phyloP scores from a whole-genome alignment of 2,329 filamentous ascomycete species.

The Podosphaera fusca region DNA sequence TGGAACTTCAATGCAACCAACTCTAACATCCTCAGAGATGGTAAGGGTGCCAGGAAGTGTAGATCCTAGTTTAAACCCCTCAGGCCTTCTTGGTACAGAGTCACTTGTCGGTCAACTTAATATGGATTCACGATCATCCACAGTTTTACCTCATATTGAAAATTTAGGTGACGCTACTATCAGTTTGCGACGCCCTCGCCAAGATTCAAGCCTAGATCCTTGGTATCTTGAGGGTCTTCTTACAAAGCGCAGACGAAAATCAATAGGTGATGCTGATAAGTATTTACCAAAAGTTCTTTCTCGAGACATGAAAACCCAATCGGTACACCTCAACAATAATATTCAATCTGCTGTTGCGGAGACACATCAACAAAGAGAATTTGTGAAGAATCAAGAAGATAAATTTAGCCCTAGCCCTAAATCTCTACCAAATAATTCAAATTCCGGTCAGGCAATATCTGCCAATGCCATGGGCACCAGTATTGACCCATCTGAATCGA shows the following conservation, averaged over 20 bases:
- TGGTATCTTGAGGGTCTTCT: conserved; percentile 12
- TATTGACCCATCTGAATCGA: neutral
- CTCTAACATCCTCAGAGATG: neutral
- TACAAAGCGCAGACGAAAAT: conserved; percentile 26
- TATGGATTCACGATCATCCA: conserved; percentile 8
- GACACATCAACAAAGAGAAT: conserved; percentile 29
- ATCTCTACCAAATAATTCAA: conserved; percentile 18
- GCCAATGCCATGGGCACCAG: too few relatives aligned
- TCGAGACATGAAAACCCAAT: conserved; percentile 30
- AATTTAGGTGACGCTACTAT: conserved; percentile 3
- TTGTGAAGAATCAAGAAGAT: conserved; percentile 26
- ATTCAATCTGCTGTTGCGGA: conserved; percentile 40
- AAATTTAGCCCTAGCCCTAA: conserved; percentile 29
- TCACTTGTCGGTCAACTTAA: conserved; percentile 15
- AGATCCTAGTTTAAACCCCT: conserved; percentile 6
- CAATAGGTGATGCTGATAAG: conserved; percentile 32
- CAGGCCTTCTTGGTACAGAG: conserved; percentile 15
- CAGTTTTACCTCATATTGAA: conserved; percentile 2
- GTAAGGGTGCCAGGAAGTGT: conserved; percentile 3
- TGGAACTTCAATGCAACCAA: conserved; percentile 2
- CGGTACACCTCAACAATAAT: conserved; percentile 37
- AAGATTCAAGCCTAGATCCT: conserved; percentile 8
- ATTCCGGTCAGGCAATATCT: conserved; percentile 5
- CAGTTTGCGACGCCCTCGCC: conserved; percentile 14
- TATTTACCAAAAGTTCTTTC: conserved; percentile 32